Evolutionary conservation across 805 yeast species (phyloP).

Genomic region (Candida morakotiae): DNA sequence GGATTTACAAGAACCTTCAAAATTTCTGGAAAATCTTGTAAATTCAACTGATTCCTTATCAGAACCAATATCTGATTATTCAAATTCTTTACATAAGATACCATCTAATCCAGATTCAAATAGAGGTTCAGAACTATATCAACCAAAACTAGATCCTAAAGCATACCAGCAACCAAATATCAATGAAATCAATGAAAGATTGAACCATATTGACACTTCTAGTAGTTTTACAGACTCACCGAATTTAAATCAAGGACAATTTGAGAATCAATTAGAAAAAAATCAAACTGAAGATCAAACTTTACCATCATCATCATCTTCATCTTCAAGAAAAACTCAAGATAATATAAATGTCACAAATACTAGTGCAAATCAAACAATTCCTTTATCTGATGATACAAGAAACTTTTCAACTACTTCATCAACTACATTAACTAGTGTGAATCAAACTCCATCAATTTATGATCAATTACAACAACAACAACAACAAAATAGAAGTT

Average conservation of each 20-base stretch:
- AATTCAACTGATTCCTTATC: background rate
- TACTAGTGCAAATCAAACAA: background rate
- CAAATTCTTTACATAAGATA: background rate
- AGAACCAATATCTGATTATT: background rate
- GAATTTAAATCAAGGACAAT: slow-evolving; percentile 15
- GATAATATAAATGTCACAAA: background rate
- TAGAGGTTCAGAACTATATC: slow-evolving; percentile 8
- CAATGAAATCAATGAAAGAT: slow-evolving; percentile 15
- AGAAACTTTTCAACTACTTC: background rate
- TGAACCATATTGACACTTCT: slow-evolving; percentile 10
- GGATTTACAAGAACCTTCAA: background rate
- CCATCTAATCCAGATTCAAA: slow-evolving; percentile 5
- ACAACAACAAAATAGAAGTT: slow-evolving; percentile 11
- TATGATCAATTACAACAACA: background rate
- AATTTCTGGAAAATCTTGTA: background rate
- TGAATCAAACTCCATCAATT: background rate
- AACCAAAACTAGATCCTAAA: slow-evolving; percentile 45
- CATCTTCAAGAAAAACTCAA: background rate
- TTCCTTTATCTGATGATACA: background rate
- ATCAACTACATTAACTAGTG: background rate
- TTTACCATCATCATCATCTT: background rate
- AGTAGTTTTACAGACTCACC: slow-evolving; percentile 8
- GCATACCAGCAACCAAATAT: slow-evolving; percentile 22
- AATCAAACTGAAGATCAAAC: background rate
- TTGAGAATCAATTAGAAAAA: slow-evolving; percentile 30